Base-by-base conservation (phyloP, 2,329 filamentous ascomycete species). In the Fusarium hostae region DNA sequence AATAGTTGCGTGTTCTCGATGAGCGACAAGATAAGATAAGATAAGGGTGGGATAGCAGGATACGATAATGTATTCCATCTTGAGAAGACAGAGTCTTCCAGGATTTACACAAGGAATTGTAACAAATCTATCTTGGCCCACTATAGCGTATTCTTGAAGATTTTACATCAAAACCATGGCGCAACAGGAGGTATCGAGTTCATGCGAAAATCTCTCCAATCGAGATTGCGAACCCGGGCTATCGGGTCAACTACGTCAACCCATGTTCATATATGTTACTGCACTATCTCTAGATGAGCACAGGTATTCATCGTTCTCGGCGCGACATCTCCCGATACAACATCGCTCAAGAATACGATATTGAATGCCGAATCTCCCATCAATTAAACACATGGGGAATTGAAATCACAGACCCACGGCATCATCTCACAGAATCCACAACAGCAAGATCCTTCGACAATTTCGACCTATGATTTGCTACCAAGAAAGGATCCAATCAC, bases 1-100 rank as follows among this genome's bases (percentile, higher is more conserved):
- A 9, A 6, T n/a, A 8, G 18, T 3, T 22, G 9, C 0, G 10
- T 1, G 11, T 5, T 24, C 2, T 2, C 8, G 10, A 48, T 16
- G 18, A 12, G 15, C 7, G 26, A 47, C n/a, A n/a, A 30, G 26
- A 47, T 30, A n/a, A 30, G 26, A 47, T 47, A 32, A 48, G 20
- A 32, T 39, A 24, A 24, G 15, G 16, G 0, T n/a, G 26, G 26
- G 26, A 26, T 26, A 26, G 26, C 26, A 26, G 26, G 26, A 6
- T 26, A 26, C 26, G 26, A 26, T 26, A 26, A 26, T 26, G 26
- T 26, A 26, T 6, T 26, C 26, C 26, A 26, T 26, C 26, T 26
- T 26, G 26, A 26, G 26, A 26, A 26, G 26, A 26, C 5, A 26
- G 6, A 26, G 26, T 26, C 26, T 30, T 3, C 26, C 10, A 16